These are phyloP conservation scores for Neopestalotiopsis rosae DNA, from an alignment of 2,329 filamentous ascomycete genomes.

Conservation along the genomic window DNA sequence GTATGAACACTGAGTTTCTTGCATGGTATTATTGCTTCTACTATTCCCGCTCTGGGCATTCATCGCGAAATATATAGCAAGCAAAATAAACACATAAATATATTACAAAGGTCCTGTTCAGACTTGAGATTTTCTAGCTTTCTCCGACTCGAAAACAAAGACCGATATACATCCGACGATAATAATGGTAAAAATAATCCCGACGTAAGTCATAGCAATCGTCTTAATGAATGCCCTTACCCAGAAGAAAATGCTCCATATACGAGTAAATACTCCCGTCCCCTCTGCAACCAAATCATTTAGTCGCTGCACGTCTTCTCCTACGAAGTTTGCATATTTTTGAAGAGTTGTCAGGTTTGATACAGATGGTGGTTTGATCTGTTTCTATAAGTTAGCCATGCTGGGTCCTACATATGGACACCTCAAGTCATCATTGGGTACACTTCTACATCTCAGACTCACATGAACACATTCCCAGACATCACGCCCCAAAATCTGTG, in stretches of 20 bases:
- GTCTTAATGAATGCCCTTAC: slow-evolving; percentile 1
- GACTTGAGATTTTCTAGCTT: background rate
- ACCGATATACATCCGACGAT: background rate
- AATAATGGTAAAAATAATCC: background rate
- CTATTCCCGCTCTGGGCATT: too few species aligned
- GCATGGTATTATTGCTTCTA: too few species aligned
- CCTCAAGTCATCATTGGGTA: too few species aligned
- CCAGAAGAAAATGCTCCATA: slow-evolving; percentile 12
- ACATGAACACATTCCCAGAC: slow-evolving; percentile 12
- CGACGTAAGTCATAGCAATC: slow-evolving; percentile 6
- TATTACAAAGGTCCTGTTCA: background rate
- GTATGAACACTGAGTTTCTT: too few species aligned
- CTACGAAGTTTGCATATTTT: slow-evolving; percentile 7
- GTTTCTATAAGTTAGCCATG: background rate
- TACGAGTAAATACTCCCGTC: background rate
- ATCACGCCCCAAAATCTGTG: slow-evolving; percentile 1
- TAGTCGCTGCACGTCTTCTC: slow-evolving; percentile 9
- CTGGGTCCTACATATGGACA: background rate
- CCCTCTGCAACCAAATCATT: background rate
- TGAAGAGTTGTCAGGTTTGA: background rate
- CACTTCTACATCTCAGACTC: background rate
- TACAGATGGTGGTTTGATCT: background rate
- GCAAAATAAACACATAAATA: background rate
- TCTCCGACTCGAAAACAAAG: slow-evolving; percentile 2
- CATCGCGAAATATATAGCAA: too few species aligned